phyloP scores from a whole-genome alignment of 305 asterid genomes.

The Rubia balearica region DNA sequence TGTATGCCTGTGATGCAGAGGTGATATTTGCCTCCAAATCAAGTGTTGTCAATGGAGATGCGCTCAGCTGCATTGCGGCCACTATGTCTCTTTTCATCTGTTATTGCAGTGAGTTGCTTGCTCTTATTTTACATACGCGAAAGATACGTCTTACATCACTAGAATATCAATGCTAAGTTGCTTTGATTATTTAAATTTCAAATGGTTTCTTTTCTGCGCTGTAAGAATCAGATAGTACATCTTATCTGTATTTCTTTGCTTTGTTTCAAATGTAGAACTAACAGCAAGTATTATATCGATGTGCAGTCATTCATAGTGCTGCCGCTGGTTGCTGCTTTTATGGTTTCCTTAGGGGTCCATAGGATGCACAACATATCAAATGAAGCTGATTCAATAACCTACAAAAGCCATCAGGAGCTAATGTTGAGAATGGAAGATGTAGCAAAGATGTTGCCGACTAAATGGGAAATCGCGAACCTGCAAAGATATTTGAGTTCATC shows the following conservation, averaged over 20 bases:
- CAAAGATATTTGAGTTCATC: constrained; percentile 15
- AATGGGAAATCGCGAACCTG: constrained; percentile 15
- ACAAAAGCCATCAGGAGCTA: constrained; percentile 21
- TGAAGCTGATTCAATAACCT: constrained; percentile 21
- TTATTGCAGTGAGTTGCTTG: constrained; percentile 7
- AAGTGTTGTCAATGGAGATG: background rate
- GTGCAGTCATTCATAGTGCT: constrained; percentile 33
- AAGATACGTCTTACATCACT: background rate
- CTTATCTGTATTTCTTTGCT: background rate
- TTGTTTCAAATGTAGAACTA: background rate
- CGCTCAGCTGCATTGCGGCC: constrained; percentile 3
- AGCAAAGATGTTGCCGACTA: constrained; percentile 14
- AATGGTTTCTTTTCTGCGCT: background rate
- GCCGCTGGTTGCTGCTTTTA: constrained; percentile 30
- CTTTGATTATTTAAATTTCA: background rate
- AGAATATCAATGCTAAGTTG: background rate
- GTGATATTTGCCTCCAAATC: background rate
- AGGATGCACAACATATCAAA: constrained; percentile 26
- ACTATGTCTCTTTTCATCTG: background rate
- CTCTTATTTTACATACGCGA: background rate
- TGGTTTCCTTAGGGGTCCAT: constrained; percentile 37
- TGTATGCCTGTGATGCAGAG: background rate
- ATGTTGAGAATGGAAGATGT: constrained; percentile 16
- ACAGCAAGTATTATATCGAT: background rate
- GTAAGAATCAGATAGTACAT: background rate